phyloP scores from a whole-genome alignment of 2,329 filamentous ascomycete species.

The Botrytis galanthina region DNA sequence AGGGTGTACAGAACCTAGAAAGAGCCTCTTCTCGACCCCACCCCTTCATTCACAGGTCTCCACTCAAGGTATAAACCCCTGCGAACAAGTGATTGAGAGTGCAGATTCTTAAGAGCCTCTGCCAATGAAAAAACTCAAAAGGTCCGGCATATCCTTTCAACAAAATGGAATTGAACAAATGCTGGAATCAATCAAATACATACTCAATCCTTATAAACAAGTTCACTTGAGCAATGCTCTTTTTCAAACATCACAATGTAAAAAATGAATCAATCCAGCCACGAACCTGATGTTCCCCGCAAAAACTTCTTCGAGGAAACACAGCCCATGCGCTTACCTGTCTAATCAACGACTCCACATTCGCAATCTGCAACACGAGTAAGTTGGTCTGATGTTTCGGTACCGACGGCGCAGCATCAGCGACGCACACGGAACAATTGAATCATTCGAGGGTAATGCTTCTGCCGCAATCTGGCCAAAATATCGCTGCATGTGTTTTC shows the following conservation, averaged over 20 bases:
- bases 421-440: background rate
- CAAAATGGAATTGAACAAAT: rapidly evolving
- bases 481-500: background rate
- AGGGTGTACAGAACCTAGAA: background rate
- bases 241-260: background rate
- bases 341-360: background rate
- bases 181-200: background rate
- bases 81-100: background rate
- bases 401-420: background rate
- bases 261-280: background rate
- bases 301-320: background rate
- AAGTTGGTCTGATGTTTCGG: background rate
- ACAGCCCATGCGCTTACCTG: background rate
- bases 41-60: background rate
- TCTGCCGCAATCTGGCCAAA: rapidly evolving
- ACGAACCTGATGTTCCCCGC: background rate
- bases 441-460: background rate
- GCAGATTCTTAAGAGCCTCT: background rate
- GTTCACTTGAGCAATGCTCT: background rate
- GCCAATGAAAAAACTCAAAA: background rate
- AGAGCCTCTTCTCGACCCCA: background rate
- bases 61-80: background rate
- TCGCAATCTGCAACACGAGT: background rate
- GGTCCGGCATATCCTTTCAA: background rate
- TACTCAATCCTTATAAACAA: background rate